Conservation (phyloP, 106 monocot genomes). For the Dendrobium huoshanense region DNA sequence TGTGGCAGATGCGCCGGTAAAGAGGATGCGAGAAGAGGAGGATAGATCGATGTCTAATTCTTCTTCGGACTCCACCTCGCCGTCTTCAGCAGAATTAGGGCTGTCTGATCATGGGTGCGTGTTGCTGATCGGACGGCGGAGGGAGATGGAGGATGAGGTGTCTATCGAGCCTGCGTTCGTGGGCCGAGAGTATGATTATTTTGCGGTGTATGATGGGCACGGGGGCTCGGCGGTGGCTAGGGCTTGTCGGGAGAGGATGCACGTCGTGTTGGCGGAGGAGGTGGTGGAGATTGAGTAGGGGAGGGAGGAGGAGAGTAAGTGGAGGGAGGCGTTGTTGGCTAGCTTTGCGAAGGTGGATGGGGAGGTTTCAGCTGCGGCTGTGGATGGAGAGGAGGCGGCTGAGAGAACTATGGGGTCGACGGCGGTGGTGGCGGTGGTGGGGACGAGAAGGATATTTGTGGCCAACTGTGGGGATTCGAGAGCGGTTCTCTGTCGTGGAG, state of each 20-base stretch:
- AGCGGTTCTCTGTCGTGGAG: conserved; percentile 44
- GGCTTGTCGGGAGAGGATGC: conserved; percentile 49
- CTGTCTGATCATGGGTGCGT: conserved; percentile 19
- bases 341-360: conserved; percentile 39
- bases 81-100: background rate
- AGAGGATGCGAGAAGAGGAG: background rate
- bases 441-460: conserved; percentile 25
- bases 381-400: conserved; percentile 10
- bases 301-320: background rate
- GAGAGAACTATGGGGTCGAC: conserved; percentile 64
- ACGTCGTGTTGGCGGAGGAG: conserved; percentile 42
- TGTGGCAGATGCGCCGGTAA: background rate
- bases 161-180: conserved; percentile 18
- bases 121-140: conserved; percentile 42
- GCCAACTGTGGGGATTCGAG: conserved; percentile 61
- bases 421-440: conserved; percentile 60
- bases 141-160: conserved; percentile 65
- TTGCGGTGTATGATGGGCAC: conserved; percentile 57
- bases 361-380: conserved; percentile 21
- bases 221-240: conserved; percentile 43
- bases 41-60: background rate
- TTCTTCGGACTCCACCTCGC: background rate
- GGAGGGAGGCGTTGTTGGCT: conserved; percentile 36
- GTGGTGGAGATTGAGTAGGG: conserved; percentile 6
- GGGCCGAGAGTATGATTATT: conserved; percentile 34